Conservation (phyloP, 1,284 basidiomycete genomes). For the Butyriboletus appendiculatus region DNA sequence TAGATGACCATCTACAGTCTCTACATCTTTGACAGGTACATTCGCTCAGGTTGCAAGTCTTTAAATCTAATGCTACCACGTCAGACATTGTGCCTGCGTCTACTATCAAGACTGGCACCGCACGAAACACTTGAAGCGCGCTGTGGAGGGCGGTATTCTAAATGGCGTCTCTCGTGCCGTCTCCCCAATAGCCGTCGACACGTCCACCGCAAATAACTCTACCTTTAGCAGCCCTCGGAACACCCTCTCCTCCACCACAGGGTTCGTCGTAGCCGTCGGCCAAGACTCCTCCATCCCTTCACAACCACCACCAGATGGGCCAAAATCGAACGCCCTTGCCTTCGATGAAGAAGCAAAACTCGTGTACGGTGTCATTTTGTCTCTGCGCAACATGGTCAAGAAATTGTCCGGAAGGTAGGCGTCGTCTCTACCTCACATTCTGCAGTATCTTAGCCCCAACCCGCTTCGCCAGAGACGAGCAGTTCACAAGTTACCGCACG, state of each 20-base stretch:
- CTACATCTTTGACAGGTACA: constrained; percentile 86
- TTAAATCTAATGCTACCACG: neutral
- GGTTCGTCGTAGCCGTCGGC: constrained; percentile 67
- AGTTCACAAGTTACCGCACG: constrained; percentile 90
- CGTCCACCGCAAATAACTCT: constrained; percentile 34
- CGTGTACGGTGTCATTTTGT: constrained; percentile 94
- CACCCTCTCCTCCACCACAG: constrained; percentile 60
- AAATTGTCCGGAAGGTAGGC: constrained; percentile 79
- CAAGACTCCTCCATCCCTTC: constrained; percentile 46
- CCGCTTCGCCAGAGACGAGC: constrained; percentile 66
- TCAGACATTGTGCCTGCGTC: constrained; percentile 86
- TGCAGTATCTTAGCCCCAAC: neutral
- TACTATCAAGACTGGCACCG: constrained; percentile 96
- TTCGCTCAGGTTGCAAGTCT: neutral
- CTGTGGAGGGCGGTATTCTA: constrained; percentile 68
- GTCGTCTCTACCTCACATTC: neutral
- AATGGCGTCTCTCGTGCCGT: constrained; percentile 74
- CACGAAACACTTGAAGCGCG: constrained; percentile 68
- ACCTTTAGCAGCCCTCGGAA: constrained; percentile 58
- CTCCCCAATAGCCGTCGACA: constrained; percentile 42
- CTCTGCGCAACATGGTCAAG: constrained; percentile 92
- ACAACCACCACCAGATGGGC: constrained; percentile 37
- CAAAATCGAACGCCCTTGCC: constrained; percentile 57
- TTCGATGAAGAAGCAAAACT: constrained; percentile 99
- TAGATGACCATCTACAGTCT: constrained; percentile 84